Conservation (phyloP, 306 rosid genomes). For the Lithocarpus polystachyus region DNA sequence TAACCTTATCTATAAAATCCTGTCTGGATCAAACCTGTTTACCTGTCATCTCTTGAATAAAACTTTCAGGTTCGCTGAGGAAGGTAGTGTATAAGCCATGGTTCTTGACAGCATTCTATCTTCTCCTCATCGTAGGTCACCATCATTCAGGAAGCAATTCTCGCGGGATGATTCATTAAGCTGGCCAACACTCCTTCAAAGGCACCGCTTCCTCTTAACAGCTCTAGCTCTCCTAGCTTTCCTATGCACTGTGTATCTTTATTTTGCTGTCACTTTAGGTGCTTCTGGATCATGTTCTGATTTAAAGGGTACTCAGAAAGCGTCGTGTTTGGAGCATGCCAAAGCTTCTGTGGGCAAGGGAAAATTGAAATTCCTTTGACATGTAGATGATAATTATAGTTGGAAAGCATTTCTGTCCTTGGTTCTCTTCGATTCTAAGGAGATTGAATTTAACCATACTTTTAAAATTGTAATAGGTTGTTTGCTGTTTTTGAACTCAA, state of each 20-base stretch:
- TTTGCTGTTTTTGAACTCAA: neutral
- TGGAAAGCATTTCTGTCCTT: neutral
- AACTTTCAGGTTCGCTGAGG: constrained; percentile 39
- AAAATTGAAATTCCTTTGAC: constrained; percentile 74
- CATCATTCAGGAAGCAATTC: constrained; percentile 66
- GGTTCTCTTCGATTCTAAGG: constrained; percentile 2
- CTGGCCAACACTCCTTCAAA: constrained; percentile 68
- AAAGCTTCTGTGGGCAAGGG: constrained; percentile 60
- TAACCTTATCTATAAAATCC: neutral
- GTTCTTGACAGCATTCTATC: constrained; percentile 74
- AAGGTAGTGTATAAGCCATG: constrained; percentile 48
- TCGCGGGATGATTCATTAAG: constrained; percentile 63
- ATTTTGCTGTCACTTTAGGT: constrained; percentile 82
- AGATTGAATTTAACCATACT: neutral
- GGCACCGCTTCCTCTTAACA: constrained; percentile 82
- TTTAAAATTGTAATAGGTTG: neutral
- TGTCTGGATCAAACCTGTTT: neutral
- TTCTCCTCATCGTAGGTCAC: constrained; percentile 63
- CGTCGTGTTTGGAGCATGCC: constrained; percentile 67
- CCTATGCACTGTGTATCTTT: constrained; percentile 82
- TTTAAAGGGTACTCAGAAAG: constrained; percentile 57
- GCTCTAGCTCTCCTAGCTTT: constrained; percentile 60
- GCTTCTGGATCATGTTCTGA: constrained; percentile 53
- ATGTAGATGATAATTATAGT: neutral
- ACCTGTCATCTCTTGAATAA: neutral